These are phyloP conservation scores for Russula griseocarnosa DNA, from an alignment of 768 basidiomycete species.

Conservation along the genomic window DNA sequence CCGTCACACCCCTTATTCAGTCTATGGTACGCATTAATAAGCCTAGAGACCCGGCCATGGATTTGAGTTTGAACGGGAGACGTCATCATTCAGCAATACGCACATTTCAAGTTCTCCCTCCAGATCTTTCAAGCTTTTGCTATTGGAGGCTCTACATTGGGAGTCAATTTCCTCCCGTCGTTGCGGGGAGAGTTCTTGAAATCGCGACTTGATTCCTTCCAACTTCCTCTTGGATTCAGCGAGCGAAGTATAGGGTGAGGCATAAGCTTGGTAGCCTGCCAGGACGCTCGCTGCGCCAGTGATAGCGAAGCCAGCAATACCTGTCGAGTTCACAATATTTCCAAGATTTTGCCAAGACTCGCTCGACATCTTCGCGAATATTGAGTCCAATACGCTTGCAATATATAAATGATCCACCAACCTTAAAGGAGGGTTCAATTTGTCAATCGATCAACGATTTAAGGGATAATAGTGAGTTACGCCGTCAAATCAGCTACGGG, in stretches of 20 bases:
- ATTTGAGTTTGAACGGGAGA: too few relatives aligned
- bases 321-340: too few relatives aligned
- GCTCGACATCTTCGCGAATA: neutral
- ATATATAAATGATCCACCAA: neutral
- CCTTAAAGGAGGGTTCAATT: neutral
- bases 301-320: neutral
- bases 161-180: neutral
- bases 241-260: neutral
- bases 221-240: neutral
- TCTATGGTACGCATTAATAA: too few relatives aligned
- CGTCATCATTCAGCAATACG: neutral
- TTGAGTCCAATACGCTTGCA: neutral
- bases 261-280: neutral
- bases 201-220: neutral
- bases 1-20: too few relatives aligned
- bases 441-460: neutral
- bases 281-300: neutral
- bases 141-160: neutral
- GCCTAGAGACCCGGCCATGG: too few relatives aligned
- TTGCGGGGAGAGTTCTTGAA: neutral
- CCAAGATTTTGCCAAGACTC: neutral
- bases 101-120: neutral
- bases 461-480: neutral
- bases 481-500: neutral
- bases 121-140: neutral